These are phyloP conservation scores for Asterochloris erici DNA, from an alignment of 139 green algal species.

Conservation along the genomic window DNA sequence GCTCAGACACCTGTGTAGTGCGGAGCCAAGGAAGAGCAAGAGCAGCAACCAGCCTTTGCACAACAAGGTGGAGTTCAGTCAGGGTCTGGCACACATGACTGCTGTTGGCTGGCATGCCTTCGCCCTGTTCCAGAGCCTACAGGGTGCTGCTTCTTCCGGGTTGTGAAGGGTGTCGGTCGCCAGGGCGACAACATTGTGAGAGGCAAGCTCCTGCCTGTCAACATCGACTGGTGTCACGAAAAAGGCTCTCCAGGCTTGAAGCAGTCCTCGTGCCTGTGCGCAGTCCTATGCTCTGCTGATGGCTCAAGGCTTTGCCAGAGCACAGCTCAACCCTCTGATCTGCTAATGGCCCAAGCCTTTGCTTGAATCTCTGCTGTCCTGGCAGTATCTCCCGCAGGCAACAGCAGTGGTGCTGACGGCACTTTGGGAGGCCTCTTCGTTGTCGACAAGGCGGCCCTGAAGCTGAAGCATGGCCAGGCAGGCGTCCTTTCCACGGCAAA, in stretches of 20 bases:
- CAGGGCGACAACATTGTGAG: conserved; percentile 79
- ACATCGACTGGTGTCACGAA: no score
- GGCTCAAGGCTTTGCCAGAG: no score
- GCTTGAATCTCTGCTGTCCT: no score
- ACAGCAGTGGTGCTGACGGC: conserved; percentile 76
- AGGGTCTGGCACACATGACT: no score
- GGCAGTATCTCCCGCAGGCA: conserved; percentile 24
- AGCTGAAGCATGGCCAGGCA: conserved; percentile 63
- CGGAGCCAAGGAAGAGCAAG: conserved; percentile 74
- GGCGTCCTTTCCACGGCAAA: conserved; percentile 84
- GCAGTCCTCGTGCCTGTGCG: no score
- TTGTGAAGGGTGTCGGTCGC: conserved; percentile 69
- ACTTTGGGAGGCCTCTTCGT: conserved; percentile 83
- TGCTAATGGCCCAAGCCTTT: no score
- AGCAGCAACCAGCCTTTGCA: conserved; percentile 75
- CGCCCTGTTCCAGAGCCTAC: conserved; percentile 1
- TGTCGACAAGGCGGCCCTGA: conserved; percentile 75
- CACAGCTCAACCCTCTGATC: no score
- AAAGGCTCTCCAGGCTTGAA: no score
- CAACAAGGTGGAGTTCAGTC: conserved; percentile 53
- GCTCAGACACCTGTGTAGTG: conserved; percentile 69
- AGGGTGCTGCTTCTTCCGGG: conserved; percentile 68
- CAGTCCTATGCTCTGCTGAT: no score
- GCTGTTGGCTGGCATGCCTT: no score
- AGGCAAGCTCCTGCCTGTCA: conserved; percentile 4